These are phyloP conservation scores for Conoideocrella luteorostrata DNA, from an alignment of 2,329 filamentous ascomycete species.

Conservation along the genomic window DNA sequence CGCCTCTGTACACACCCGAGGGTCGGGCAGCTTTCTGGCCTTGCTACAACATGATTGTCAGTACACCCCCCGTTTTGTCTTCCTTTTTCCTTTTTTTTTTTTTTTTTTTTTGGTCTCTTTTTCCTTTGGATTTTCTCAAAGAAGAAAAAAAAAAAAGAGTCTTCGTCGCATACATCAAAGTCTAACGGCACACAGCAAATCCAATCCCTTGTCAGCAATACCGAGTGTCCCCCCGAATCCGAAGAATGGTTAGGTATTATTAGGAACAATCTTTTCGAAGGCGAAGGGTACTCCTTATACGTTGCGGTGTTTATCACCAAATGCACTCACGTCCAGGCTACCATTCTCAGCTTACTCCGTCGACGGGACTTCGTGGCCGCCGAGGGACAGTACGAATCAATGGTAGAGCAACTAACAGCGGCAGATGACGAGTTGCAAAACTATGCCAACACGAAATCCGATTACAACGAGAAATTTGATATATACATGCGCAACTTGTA, in stretches of 20 bases:
- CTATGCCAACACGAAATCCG: slow-evolving; percentile 11
- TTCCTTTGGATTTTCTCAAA: background rate
- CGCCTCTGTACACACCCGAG: slow-evolving; percentile 15
- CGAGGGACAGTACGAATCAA: slow-evolving; percentile 18
- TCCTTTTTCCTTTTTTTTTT: background rate
- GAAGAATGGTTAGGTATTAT: slow-evolving; percentile 28
- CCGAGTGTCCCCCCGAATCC: slow-evolving; percentile 29
- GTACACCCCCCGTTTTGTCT: slow-evolving; percentile 10
- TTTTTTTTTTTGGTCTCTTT: background rate
- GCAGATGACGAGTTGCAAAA: slow-evolving; percentile 18
- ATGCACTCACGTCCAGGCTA: slow-evolving; percentile 21
- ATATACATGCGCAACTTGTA: slow-evolving; percentile 28
- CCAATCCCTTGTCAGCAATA: slow-evolving; percentile 25
- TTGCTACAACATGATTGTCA: slow-evolving; percentile 31
- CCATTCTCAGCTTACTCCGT: slow-evolving; percentile 20
- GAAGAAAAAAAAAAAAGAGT: slow-evolving; percentile 12
- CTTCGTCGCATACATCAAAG: too few species aligned
- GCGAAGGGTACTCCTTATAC: slow-evolving; percentile 21
- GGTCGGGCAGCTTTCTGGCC: slow-evolving; percentile 31
- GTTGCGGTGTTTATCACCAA: slow-evolving; percentile 22
- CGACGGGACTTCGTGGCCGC: slow-evolving; percentile 21
- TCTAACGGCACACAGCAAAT: too few species aligned
- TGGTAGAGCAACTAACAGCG: slow-evolving; percentile 18
- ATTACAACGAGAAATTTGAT: slow-evolving; percentile 13
- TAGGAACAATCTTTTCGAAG: slow-evolving; percentile 15